Base-by-base conservation (phyloP, 2,329 filamentous ascomycete species). In the Aspergillus piperis region DNA sequence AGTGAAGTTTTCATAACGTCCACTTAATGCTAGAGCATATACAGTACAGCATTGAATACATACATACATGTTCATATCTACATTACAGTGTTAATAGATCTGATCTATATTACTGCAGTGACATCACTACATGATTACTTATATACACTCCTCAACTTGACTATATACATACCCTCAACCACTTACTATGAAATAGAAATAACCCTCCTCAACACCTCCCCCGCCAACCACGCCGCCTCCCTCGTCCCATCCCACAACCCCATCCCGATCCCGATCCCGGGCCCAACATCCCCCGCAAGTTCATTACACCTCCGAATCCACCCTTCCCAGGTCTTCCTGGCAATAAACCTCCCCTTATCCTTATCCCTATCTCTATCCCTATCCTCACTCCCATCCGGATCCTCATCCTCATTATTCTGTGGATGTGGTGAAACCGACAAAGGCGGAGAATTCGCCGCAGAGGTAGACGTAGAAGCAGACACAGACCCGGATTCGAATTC, bases 1-100 rank as follows among this genome's bases (percentile, higher is more conserved):
- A 3, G 83, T 89, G 64, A 80, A 82, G 56, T 88, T 88, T 75
- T 75, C 74, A 23, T 78, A 64, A 64, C 10, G 4, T 25, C 2
- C 11, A 21, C 1, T 30, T 30, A 11, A 30, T 5, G 27, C 8
- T 30, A 30, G 8, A 47, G 42, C n/a, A 13, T 21, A 47, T 10
- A 5, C 25, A 27, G 25, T 27, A 27, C 25, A 27, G 8, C 11
- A 13, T 6, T 13, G 21, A 15, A 38, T 55, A 39, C 32, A 47
- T 8, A n/a, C 25, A 52, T 3, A 61, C 8, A 32, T 30, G 27
- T 30, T 30, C 27, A 30, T 30, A 30, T 30, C 27, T 30, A 30
- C 8, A 19, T 36, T 57, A 49, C 54, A 50, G 4, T 8, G 10
- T 58, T 42, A 10, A n/a, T 19, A 19, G n/a, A 19, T 42, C 8